Conservation (phyloP, 2,329 filamentous ascomycete species). For the Aquanectria penicillioides region DNA sequence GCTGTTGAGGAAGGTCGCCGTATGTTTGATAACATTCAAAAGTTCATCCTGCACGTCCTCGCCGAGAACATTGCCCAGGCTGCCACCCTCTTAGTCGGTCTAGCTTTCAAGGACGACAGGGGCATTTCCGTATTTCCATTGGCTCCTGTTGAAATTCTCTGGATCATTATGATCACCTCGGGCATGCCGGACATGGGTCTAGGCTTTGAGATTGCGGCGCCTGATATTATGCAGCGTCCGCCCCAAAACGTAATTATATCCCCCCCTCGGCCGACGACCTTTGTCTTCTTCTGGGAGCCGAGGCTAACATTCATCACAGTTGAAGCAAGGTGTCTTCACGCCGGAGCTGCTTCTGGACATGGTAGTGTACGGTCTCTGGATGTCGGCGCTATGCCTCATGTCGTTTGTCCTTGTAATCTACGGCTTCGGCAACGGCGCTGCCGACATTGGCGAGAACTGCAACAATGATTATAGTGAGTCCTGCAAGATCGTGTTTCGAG, state of each 20-base stretch:
- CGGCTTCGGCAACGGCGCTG: conserved; percentile 55
- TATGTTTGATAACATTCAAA: conserved; percentile 80
- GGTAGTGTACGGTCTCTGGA: conserved; percentile 74
- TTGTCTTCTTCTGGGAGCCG: too few species aligned
- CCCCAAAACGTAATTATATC: conserved; percentile 65
- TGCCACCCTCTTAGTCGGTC: conserved; percentile 72
- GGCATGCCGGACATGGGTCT: conserved; percentile 80
- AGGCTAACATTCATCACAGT: conserved; percentile 27
- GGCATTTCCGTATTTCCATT: conserved; percentile 76
- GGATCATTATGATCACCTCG: conserved; percentile 84
- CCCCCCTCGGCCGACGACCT: too few species aligned
- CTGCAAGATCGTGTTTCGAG: conserved; percentile 73
- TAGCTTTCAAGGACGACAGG: conserved; percentile 73
- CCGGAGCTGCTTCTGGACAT: conserved; percentile 72
- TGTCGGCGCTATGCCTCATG: conserved; percentile 66
- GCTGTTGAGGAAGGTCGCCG: conserved; percentile 77
- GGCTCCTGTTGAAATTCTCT: conserved; percentile 78
- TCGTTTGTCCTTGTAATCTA: conserved; percentile 65
- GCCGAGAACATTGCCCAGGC: conserved; percentile 78
- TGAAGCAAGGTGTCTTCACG: conserved; percentile 69
- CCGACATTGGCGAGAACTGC: conserved; percentile 66
- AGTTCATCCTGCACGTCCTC: conserved; percentile 74
- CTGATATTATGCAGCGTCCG: conserved; percentile 75
- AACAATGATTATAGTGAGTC: conserved; percentile 63
- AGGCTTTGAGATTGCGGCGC: conserved; percentile 74